phyloP scores from a whole-genome alignment of 805 yeast species.

The Tetrapisispora nanseiensis region DNA sequence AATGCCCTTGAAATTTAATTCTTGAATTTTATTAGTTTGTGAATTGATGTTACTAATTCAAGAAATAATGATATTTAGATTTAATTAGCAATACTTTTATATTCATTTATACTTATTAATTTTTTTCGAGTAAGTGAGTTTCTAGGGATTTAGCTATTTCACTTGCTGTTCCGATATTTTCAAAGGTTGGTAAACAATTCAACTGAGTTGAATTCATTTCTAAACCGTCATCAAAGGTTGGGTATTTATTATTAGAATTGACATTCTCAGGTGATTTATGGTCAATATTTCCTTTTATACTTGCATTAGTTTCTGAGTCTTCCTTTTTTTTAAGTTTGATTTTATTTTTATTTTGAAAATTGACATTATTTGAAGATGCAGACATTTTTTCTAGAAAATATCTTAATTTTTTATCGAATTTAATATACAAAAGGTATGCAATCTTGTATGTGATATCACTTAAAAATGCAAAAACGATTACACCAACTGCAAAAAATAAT shows the following conservation, averaged over 20 bases:
- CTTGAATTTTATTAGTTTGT: no score
- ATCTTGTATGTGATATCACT: slow-evolving; percentile 21
- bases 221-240: no score
- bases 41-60: no score
- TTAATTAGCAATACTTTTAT: no score
- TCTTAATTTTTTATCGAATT: slow-evolving; percentile 8
- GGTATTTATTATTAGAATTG: no score
- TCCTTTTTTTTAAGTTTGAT: background rate
- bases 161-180: slow-evolving; percentile 6
- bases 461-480: slow-evolving; percentile 22
- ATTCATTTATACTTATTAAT: background rate
- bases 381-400: slow-evolving; percentile 2
- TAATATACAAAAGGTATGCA: slow-evolving; percentile 19
- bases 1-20: no score
- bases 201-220: background rate
- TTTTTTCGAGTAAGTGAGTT: background rate
- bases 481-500: slow-evolving; percentile 21
- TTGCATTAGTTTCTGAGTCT: background rate
- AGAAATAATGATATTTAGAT: no score
- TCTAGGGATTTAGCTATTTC: slow-evolving; percentile 11
- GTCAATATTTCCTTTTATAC: background rate
- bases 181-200: background rate
- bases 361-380: background rate
- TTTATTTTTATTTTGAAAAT: background rate
- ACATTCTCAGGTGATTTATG: slow-evolving; percentile 1